A percentile compares a stretch with the other conserved stretches of the same genome.
Evolutionary conservation across 148 eudicot genomes (phyloP).

Genomic region (Heliosperma pusillum): DNA sequence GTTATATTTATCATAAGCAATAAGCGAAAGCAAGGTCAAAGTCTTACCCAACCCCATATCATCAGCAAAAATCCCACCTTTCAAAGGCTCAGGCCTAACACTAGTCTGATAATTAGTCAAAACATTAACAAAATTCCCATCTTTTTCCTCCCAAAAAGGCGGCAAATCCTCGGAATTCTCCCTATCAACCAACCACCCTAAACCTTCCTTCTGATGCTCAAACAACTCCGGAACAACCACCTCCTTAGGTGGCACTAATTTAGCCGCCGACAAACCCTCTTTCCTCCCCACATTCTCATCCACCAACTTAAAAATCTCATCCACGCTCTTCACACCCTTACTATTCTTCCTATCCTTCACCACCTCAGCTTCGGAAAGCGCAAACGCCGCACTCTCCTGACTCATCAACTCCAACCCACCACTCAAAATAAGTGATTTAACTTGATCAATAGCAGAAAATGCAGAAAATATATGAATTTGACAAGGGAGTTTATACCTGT

Average conservation of each 20-base stretch:
- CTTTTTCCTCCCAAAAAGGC: conserved; percentile 82
- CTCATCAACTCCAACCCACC: conserved; percentile 63
- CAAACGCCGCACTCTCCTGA: conserved; percentile 38
- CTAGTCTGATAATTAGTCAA: conserved; percentile 61
- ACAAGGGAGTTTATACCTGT: conserved; percentile 48
- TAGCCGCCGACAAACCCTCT: conserved; percentile 34
- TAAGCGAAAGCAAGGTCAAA: conserved; percentile 74
- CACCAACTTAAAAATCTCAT: conserved; percentile 74
- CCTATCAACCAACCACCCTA: conserved; percentile 82
- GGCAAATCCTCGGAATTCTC: conserved; percentile 69
- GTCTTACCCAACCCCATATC: conserved; percentile 99
- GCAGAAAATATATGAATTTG: conserved; percentile 68
- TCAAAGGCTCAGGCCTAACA: conserved; percentile 59
- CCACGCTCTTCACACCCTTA: conserved; percentile 48
- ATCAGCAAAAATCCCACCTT: conserved; percentile 94
- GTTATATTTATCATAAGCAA: conserved; percentile 43
- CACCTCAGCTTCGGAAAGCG: conserved; percentile 55
- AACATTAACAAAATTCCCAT: conserved; percentile 62
- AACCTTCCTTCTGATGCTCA: conserved; percentile 74
- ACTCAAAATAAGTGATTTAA: conserved; percentile 32
- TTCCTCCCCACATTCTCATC: conserved; percentile 46
- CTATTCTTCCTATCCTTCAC: conserved; percentile 51
- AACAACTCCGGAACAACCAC: conserved; percentile 57
- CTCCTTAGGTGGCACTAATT: conserved; percentile 61
- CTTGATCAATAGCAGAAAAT: conserved; percentile 31